Evolutionary conservation across 2,329 filamentous ascomycete genomes (phyloP).

Genomic region (Colletotrichum chlorophyti): DNA sequence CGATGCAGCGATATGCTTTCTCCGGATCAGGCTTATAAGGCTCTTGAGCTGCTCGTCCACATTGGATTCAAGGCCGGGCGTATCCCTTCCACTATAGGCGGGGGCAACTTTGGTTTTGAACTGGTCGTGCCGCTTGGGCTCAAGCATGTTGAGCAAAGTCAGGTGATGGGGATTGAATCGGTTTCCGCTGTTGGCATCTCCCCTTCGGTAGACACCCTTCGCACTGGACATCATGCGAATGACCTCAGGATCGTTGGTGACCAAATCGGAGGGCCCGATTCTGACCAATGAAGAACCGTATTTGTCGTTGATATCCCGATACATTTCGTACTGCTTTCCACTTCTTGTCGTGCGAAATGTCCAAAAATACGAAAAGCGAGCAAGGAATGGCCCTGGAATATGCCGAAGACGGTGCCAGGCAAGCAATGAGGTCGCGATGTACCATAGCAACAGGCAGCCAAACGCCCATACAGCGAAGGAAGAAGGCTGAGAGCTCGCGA

Average conservation of each 20-base stretch:
- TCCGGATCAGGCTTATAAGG: conserved; percentile 10
- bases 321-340: conserved; percentile 33
- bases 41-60: conserved; percentile 18
- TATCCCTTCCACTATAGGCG: conserved; percentile 13
- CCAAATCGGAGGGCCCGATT: conserved; percentile 40
- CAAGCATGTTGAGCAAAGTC: conserved; percentile 32
- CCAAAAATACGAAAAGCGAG: conserved; percentile 18
- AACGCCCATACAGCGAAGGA: too few relatives aligned
- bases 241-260: conserved; percentile 39
- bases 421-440: neutral
- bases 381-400: conserved; percentile 19
- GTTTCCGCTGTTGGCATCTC: conserved; percentile 34
- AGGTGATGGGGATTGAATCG: conserved; percentile 34
- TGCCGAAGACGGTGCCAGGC: conserved; percentile 35
- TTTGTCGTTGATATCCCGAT: neutral
- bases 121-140: conserved; percentile 30
- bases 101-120: conserved; percentile 5
- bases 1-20: conserved; percentile 3
- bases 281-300: conserved; percentile 37
- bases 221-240: conserved; percentile 37
- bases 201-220: conserved; percentile 34
- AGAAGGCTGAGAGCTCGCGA: too few relatives aligned
- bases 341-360: conserved; percentile 36
- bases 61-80: conserved; percentile 30
- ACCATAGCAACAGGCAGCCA: neutral